phyloP scores from a whole-genome alignment of 176 grass and related monocot species.

The Juncus inflexus region DNA sequence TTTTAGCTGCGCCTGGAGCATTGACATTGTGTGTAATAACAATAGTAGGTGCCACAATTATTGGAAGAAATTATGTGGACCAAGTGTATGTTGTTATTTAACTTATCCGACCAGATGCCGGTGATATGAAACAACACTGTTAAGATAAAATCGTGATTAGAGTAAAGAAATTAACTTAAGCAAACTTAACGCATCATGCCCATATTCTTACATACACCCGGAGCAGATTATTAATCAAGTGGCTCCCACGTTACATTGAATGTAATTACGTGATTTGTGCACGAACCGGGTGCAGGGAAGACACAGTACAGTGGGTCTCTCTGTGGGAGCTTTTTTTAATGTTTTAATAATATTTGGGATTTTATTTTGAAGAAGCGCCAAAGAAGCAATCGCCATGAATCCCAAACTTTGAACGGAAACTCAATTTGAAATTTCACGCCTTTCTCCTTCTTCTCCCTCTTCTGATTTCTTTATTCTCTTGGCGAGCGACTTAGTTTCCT shows the following conservation, averaged over 20 bases:
- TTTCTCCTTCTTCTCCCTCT: not conserved
- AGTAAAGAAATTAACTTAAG: too few relatives aligned
- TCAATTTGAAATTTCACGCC: slow-evolving; percentile 6
- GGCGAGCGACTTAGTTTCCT: too few relatives aligned
- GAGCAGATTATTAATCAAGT: not conserved
- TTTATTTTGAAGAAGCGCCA: slow-evolving; percentile 32
- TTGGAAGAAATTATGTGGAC: too few relatives aligned
- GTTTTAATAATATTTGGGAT: slow-evolving; percentile 18
- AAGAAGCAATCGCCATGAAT: slow-evolving; percentile 32
- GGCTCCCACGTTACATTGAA: not conserved
- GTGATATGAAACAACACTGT: too few relatives aligned
- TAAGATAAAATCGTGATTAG: too few relatives aligned
- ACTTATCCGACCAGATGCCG: too few relatives aligned
- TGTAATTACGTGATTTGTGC: not conserved
- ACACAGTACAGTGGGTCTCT: not conserved
- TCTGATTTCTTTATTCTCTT: slow-evolving; percentile 13
- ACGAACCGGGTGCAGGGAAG: slow-evolving; percentile 6
- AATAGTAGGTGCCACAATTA: too few relatives aligned
- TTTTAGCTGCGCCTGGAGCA: not conserved
- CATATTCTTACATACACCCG: too few relatives aligned
- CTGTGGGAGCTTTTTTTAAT: not conserved
- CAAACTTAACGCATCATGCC: too few relatives aligned
- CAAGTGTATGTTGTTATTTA: too few relatives aligned
- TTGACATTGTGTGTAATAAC: not conserved
- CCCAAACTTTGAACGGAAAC: slow-evolving; percentile 26